A percentile compares a stretch with the other conserved stretches of the same genome.
Evolutionary conservation across 2,329 filamentous ascomycete genomes (phyloP).

Genomic region (Aspergillus cejpii): DNA sequence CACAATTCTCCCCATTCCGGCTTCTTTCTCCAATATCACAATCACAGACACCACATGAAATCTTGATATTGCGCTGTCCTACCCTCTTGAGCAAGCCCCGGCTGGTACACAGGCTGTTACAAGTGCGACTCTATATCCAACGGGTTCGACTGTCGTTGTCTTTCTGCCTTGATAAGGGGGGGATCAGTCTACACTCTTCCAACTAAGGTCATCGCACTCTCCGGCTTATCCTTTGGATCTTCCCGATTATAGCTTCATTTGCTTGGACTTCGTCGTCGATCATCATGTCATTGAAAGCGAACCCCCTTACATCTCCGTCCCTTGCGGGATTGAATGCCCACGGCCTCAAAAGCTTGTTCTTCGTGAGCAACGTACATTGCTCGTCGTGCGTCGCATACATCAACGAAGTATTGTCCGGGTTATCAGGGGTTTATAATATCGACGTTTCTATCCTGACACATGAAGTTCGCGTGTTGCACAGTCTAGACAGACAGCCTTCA

Average conservation of each 20-base stretch:
- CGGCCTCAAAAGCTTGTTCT: slow-evolving; percentile 29
- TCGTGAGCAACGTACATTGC: slow-evolving; percentile 46
- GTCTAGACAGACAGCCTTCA: slow-evolving; percentile 23
- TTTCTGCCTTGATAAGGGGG: too few relatives aligned
- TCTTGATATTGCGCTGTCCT: not conserved
- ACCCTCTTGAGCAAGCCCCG: not conserved
- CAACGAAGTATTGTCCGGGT: slow-evolving; percentile 38
- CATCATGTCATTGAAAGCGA: not conserved
- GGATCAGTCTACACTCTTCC: too few relatives aligned
- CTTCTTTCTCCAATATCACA: not conserved
- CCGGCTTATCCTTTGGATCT: too few relatives aligned
- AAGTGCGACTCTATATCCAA: too few relatives aligned
- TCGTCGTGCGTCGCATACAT: slow-evolving; percentile 44
- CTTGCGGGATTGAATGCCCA: slow-evolving; percentile 11
- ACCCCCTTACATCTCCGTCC: not conserved
- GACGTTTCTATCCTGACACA: slow-evolving; percentile 42
- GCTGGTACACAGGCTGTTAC: too few relatives aligned
- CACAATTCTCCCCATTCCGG: not conserved
- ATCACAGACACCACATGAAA: not conserved
- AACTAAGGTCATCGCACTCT: too few relatives aligned
- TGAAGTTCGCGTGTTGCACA: slow-evolving; percentile 40
- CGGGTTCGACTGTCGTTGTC: too few relatives aligned
- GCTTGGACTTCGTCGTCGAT: not conserved
- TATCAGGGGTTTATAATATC: slow-evolving; percentile 31
- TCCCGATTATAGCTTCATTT: too few relatives aligned